Evolutionary conservation across 495 filamentous ascomycete species (phyloP).

Genomic region (Pseudevernia furfuracea): DNA sequence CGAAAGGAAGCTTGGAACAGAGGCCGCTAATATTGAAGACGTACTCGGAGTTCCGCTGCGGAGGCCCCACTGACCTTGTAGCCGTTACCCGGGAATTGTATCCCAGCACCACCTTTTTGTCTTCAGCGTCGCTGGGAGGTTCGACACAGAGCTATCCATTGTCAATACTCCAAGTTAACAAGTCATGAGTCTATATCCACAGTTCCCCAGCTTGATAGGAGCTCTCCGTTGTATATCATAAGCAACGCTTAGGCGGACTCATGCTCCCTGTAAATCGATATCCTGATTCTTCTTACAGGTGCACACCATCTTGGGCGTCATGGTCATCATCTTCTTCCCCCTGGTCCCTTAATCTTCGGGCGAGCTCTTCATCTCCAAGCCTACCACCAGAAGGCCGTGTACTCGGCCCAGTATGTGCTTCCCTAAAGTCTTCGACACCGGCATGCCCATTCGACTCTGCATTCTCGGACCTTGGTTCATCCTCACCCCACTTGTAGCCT

Average conservation of each 20-base stretch:
- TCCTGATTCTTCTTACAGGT: slow-evolving; percentile 40
- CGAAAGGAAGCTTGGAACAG: neutral
- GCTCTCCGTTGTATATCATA: neutral
- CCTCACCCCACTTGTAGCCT: slow-evolving; percentile 62
- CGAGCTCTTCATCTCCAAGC: slow-evolving; percentile 42
- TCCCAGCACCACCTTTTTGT: neutral
- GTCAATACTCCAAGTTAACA: neutral
- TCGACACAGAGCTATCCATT: neutral
- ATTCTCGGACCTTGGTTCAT: slow-evolving; percentile 29
- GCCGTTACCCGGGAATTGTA: neutral
- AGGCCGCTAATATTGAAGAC: neutral
- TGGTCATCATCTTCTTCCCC: slow-evolving; percentile 40
- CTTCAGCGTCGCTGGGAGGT: neutral
- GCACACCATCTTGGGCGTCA: slow-evolving; percentile 48
- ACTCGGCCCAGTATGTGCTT: slow-evolving; percentile 20
- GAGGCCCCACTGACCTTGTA: neutral
- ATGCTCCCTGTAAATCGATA: neutral
- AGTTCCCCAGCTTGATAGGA: neutral
- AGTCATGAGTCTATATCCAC: neutral
- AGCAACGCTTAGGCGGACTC: neutral
- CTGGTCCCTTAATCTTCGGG: slow-evolving; percentile 38
- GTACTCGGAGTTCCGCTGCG: neutral
- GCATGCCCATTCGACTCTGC: slow-evolving; percentile 31
- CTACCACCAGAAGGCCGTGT: slow-evolving; percentile 25
- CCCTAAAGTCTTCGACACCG: slow-evolving; percentile 23